Evolutionary conservation across 352 stramenopile genomes (phyloP).

Genomic region (Phytophthora palmivora): DNA sequence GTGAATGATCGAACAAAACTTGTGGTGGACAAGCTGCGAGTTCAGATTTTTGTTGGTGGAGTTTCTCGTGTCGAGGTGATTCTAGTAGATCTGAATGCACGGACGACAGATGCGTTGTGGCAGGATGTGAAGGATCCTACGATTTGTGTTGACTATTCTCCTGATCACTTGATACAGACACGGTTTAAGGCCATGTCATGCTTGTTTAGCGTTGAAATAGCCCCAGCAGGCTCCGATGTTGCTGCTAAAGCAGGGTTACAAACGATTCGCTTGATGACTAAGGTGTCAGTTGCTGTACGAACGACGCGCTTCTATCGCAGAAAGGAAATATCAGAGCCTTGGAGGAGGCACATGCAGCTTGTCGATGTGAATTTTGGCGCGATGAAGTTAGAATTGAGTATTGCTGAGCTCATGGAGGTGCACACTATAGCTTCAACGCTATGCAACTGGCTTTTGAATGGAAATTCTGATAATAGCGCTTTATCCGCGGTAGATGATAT

Average conservation of each 20-base stretch:
- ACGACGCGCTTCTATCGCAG: constrained; percentile 66
- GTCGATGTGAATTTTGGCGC: constrained; percentile 65
- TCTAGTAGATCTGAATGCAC: constrained; percentile 52
- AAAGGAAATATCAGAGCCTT: constrained; percentile 42
- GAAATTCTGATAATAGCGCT: constrained; percentile 12
- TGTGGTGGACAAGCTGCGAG: constrained; percentile 53
- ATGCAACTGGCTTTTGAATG: constrained; percentile 31
- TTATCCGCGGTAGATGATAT: constrained; percentile 27
- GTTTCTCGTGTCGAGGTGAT: constrained; percentile 47
- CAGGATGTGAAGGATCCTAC: constrained; percentile 71
- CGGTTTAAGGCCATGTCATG: constrained; percentile 73
- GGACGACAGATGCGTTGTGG: constrained; percentile 70
- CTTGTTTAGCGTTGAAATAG: constrained; percentile 49
- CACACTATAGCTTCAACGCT: constrained; percentile 28
- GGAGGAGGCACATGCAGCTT: constrained; percentile 62
- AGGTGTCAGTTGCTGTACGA: constrained; percentile 56
- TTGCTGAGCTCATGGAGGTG: constrained; percentile 47
- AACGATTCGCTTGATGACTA: constrained; percentile 40
- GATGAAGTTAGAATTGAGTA: constrained; percentile 51
- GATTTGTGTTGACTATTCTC: constrained; percentile 62
- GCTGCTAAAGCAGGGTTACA: background rate
- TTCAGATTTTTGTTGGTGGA: constrained; percentile 58
- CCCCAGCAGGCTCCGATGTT: background rate
- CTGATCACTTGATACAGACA: constrained; percentile 67
- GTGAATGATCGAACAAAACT: constrained; percentile 61